These are phyloP conservation scores for Apiosordaria backusii DNA, from an alignment of 495 filamentous ascomycete genomes.

Conservation along the genomic window DNA sequence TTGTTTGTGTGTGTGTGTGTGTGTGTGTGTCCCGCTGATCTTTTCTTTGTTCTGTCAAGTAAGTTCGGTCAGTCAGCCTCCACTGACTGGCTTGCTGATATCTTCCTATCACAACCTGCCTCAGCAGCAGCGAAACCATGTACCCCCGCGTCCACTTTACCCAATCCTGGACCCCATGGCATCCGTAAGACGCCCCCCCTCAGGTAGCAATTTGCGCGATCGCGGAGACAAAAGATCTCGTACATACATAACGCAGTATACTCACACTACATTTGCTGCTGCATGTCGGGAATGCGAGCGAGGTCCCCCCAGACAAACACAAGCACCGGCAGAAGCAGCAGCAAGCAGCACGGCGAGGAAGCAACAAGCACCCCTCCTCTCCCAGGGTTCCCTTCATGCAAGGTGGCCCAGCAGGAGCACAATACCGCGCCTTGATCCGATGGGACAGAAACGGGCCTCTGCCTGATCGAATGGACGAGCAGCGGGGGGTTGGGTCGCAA, in stretches of 20 bases:
- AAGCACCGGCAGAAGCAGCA: not conserved
- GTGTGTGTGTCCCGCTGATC: no score
- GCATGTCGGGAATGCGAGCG: conserved; percentile 3
- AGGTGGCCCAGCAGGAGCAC: conserved; percentile 1
- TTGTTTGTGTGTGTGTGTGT: not conserved
- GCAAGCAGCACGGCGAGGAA: not conserved
- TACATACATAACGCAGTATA: not conserved
- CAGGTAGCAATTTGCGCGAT: not conserved
- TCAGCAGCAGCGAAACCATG: no score
- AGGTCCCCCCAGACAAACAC: not conserved
- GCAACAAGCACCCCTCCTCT: not conserved
- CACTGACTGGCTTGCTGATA: no score
- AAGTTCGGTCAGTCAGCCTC: no score
- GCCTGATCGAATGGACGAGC: conserved; percentile 19
- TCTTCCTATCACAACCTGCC: no score
- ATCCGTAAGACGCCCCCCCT: not conserved
- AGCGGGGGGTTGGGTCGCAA: not conserved
- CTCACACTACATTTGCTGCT: not conserved
- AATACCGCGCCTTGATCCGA: conserved; percentile 5
- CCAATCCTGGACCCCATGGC: not conserved
- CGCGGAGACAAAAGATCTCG: conserved; percentile 3
- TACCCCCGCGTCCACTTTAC: no score
- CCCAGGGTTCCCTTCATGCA: not conserved
- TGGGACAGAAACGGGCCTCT: conserved; percentile 8
- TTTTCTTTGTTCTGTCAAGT: no score